These are phyloP conservation scores for Sporothrix phasma DNA, from an alignment of 2,329 filamentous ascomycete genomes.

Conservation along the genomic window DNA sequence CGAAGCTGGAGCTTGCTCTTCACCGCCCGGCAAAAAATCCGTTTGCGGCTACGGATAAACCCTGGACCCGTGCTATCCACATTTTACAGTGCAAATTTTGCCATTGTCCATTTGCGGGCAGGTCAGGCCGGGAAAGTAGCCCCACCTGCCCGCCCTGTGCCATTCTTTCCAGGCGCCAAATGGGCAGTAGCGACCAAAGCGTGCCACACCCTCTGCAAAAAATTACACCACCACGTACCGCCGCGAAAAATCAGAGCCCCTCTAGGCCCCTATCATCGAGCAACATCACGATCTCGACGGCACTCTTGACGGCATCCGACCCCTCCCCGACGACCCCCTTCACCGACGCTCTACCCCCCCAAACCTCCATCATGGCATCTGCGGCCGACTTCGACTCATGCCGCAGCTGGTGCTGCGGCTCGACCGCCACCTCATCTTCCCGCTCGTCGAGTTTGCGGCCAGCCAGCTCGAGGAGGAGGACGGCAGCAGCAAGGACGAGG, in stretches of 20 bases:
- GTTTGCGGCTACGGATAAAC: conserved; percentile 12
- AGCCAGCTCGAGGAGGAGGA: conserved; percentile 70
- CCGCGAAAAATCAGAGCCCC: conserved; percentile 7
- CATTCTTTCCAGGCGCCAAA: too few species aligned
- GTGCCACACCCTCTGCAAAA: conserved; percentile 7
- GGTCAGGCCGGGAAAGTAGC: background rate
- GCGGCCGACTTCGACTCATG: conserved; percentile 44
- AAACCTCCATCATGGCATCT: conserved; percentile 15
- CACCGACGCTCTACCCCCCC: background rate
- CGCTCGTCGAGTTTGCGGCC: conserved; percentile 83
- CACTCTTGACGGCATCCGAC: background rate
- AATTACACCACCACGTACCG: conserved; percentile 1
- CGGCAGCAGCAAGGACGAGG: conserved; percentile 42
- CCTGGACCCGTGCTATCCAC: conserved; percentile 13
- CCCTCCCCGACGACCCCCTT: background rate
- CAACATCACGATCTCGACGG: background rate
- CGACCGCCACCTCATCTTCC: conserved; percentile 93
- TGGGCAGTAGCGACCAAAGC: background rate
- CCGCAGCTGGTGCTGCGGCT: conserved; percentile 85
- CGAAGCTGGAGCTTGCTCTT: background rate
- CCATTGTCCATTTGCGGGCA: background rate
- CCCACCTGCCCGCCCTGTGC: conserved; percentile 4
- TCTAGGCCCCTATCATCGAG: background rate
- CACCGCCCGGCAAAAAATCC: conserved; percentile 20
- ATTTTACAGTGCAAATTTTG: conserved; percentile 15